A percentile compares a stretch with the other conserved stretches of the same genome.
Evolutionary conservation across 352 stramenopile genomes (phyloP).

Genomic region (Globisporangium echinulatum): DNA sequence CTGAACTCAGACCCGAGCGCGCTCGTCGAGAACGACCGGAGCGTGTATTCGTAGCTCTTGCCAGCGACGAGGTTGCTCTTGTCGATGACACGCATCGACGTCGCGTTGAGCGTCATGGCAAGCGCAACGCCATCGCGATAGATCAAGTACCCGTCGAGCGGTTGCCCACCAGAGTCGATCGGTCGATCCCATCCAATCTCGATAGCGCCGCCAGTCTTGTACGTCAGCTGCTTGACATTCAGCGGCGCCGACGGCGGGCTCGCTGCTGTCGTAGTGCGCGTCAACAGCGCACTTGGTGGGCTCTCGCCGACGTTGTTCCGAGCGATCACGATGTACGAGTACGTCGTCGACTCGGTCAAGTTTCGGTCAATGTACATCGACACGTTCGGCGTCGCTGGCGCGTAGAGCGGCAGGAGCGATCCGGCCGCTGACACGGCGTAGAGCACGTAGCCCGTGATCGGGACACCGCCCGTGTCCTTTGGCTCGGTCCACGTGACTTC

Average conservation of each 20-base stretch:
- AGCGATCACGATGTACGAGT: constrained; percentile 36
- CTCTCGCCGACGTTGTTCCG: constrained; percentile 34
- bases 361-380: constrained; percentile 35
- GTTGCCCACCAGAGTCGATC: constrained; percentile 45
- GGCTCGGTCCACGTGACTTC: constrained; percentile 26
- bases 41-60: constrained; percentile 42
- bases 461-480: constrained; percentile 25
- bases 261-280: constrained; percentile 26
- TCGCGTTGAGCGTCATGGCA: constrained; percentile 16
- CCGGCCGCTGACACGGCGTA: constrained; percentile 15
- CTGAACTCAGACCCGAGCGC: constrained; percentile 37
- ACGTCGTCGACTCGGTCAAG: constrained; percentile 39
- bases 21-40: constrained; percentile 32
- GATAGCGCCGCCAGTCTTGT: constrained; percentile 48
- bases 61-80: constrained; percentile 21
- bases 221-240: constrained; percentile 31
- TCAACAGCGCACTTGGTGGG: constrained; percentile 21
- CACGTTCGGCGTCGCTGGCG: constrained; percentile 12
- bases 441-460: constrained; percentile 24
- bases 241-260: constrained; percentile 40
- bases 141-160: constrained; percentile 36
- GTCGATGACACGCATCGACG: constrained; percentile 25
- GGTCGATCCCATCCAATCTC: constrained; percentile 47
- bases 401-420: constrained; percentile 17
- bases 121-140: constrained; percentile 40